These are phyloP conservation scores for Boletus vermiculosoides DNA, from an alignment of 768 basidiomycete genomes.

Conservation along the genomic window DNA sequence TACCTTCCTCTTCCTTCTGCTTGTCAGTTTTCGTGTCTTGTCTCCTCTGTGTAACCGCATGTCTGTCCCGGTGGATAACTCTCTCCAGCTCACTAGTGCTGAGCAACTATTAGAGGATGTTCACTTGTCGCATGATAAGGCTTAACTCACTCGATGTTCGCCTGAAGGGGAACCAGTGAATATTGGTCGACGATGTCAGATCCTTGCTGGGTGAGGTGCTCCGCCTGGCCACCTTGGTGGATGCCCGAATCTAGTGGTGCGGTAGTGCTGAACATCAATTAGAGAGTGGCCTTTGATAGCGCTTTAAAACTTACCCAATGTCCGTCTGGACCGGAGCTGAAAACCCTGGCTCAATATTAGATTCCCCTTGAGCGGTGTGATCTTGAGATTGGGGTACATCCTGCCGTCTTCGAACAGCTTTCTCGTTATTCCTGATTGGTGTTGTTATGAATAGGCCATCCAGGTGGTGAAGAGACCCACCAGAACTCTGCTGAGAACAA, in stretches of 20 bases:
- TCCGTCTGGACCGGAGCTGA: neutral
- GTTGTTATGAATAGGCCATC: neutral
- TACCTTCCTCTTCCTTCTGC: neutral
- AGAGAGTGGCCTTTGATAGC: neutral
- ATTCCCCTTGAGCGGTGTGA: neutral
- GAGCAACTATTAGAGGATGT: neutral
- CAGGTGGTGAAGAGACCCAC: neutral
- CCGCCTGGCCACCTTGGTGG: no score
- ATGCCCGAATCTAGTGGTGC: neutral
- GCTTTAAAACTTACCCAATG: neutral
- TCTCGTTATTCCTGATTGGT: slow-evolving; percentile 3
- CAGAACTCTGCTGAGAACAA: slow-evolving; percentile 4
- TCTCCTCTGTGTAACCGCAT: neutral
- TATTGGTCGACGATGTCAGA: neutral
- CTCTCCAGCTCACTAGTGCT: neutral
- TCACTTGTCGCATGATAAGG: neutral
- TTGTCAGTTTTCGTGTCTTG: neutral
- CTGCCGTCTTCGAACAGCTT: neutral
- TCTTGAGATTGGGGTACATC: neutral
- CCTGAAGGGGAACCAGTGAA: neutral
- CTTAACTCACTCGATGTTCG: neutral
- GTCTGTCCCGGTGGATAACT: neutral
- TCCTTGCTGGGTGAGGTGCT: neutral
- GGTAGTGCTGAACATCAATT: neutral
- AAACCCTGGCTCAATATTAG: no score